Evolutionary conservation across 1,284 basidiomycete species (phyloP).

Genomic region (Puccinia novopanici): DNA sequence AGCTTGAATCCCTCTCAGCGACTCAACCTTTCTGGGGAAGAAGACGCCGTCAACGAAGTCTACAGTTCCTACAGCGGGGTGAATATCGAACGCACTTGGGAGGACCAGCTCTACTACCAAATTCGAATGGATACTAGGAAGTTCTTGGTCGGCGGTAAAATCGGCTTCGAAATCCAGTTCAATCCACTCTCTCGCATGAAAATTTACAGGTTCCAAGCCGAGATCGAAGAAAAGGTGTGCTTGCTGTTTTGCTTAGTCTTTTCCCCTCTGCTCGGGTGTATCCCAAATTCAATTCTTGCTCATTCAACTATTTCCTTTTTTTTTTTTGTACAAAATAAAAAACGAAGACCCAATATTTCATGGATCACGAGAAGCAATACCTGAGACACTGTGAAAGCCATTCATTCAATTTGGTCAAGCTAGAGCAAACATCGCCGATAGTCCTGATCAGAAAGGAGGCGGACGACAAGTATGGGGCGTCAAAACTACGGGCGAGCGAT

Average conservation of each 20-base stretch:
- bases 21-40: slow-evolving; percentile 16
- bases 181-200: slow-evolving; percentile 22
- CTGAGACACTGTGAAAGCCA: slow-evolving; percentile 21
- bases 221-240: slow-evolving; percentile 19
- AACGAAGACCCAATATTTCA: slow-evolving; percentile 29
- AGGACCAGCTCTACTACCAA: slow-evolving; percentile 28
- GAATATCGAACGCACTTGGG: slow-evolving; percentile 23
- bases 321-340: no score
- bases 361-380: slow-evolving; percentile 31
- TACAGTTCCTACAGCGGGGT: slow-evolving; percentile 25
- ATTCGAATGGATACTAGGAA: slow-evolving; percentile 28
- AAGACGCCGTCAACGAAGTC: slow-evolving; percentile 27
- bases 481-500: slow-evolving; percentile 18
- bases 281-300: not conserved
- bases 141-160: slow-evolving; percentile 19
- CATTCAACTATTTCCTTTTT: not conserved
- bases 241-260: not conserved
- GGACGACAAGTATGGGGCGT: not conserved
- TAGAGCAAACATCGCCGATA: slow-evolving; percentile 22
- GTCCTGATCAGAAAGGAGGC: slow-evolving; percentile 17
- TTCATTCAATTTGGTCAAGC: slow-evolving; percentile 18
- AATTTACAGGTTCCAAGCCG: slow-evolving; percentile 25
- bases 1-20: slow-evolving; percentile 10
- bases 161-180: slow-evolving; percentile 31
- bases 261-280: not conserved